These are phyloP conservation scores for Pachysandra terminalis DNA, from an alignment of 164 flowering plant species.

Conservation along the genomic window DNA sequence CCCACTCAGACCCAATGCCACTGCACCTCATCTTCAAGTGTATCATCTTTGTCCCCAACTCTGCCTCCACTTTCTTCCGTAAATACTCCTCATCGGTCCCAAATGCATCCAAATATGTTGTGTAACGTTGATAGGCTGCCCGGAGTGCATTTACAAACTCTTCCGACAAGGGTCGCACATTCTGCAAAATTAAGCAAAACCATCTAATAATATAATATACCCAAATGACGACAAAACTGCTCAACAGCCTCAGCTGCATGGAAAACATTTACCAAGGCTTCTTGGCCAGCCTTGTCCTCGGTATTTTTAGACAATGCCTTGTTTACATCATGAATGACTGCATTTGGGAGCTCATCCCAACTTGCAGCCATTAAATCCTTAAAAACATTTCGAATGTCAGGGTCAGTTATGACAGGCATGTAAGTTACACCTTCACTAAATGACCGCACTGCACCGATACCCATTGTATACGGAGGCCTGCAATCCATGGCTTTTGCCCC, in stretches of 20 bases:
- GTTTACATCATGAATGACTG: conserved; percentile 48
- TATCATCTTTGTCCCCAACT: conserved; percentile 84
- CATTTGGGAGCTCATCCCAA: conserved; percentile 79
- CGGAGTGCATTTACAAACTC: conserved; percentile 47
- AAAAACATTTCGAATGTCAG: conserved; percentile 58
- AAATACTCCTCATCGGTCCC: conserved; percentile 77
- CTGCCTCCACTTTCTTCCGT: conserved; percentile 84
- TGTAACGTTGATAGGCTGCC: conserved; percentile 53
- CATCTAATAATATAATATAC: conserved; percentile 6
- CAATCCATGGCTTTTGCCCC: conserved; percentile 24
- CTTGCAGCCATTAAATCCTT: conserved; percentile 79
- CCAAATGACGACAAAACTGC: conserved; percentile 33
- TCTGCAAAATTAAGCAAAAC: conserved; percentile 34
- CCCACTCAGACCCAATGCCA: conserved; percentile 84
- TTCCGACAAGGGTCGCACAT: conserved; percentile 63
- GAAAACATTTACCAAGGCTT: conserved; percentile 57
- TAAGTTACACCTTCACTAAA: conserved; percentile 63
- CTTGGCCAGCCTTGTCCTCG: conserved; percentile 75
- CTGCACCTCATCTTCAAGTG: conserved; percentile 88
- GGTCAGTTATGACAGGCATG: conserved; percentile 62
- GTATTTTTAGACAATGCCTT: conserved; percentile 63
- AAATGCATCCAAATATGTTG: conserved; percentile 71
- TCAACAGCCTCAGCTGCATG: conserved; percentile 92
- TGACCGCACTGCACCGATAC: conserved; percentile 47
- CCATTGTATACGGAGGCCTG: conserved; percentile 32